Evolutionary conservation across 441 rosid species (phyloP).

Genomic region (Aleurites moluccanus): DNA sequence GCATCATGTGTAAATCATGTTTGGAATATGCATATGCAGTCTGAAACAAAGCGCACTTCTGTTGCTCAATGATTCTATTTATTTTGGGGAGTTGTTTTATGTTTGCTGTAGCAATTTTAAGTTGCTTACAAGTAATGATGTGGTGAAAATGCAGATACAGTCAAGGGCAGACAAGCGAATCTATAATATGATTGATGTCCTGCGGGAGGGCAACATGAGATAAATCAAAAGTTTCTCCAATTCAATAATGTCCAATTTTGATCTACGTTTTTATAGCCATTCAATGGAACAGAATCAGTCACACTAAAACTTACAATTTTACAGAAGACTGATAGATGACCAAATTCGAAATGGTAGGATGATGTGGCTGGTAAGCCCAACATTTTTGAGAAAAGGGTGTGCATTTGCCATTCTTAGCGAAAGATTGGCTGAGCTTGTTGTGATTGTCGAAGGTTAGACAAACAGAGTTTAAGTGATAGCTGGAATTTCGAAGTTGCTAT

Average conservation of each 20-base stretch:
- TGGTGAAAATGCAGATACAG: conserved; percentile 45
- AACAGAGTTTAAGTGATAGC: no score
- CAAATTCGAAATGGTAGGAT: background rate
- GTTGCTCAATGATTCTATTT: background rate
- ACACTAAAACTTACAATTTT: background rate
- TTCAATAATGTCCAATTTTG: background rate
- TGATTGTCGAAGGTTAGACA: no score
- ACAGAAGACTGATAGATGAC: background rate
- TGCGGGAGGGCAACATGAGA: conserved; percentile 87
- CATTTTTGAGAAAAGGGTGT: no score
- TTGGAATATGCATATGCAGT: background rate
- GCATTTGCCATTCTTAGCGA: no score
- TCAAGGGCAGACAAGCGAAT: conserved; percentile 62
- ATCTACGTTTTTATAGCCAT: background rate
- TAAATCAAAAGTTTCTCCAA: conserved; percentile 21
- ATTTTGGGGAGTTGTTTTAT: background rate
- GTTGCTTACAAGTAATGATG: background rate
- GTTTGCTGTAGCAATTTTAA: background rate
- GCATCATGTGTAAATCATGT: background rate
- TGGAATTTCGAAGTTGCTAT: no score
- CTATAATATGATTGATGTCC: conserved; percentile 83
- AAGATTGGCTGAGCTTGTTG: no score
- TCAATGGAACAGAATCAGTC: background rate
- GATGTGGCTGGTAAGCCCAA: background rate
- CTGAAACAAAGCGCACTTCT: no score